A percentile compares a stretch with the other conserved stretches of the same genome.
Evolutionary conservation across 1,139 yeast genomes (phyloP).

Genomic region (Wickerhamomyces sp.): DNA sequence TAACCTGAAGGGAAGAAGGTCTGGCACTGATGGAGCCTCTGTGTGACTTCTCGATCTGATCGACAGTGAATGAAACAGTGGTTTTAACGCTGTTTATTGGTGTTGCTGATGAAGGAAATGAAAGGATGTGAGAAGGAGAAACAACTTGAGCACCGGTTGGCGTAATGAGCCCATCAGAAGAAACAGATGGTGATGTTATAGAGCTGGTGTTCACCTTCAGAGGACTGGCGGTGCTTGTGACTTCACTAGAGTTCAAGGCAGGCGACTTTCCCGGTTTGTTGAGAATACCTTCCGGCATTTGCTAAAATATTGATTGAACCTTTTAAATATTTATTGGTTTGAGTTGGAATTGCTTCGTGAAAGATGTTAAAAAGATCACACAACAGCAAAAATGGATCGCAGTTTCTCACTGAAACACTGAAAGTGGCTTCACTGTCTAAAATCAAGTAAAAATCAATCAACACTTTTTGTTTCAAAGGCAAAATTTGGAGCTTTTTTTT

Average conservation of each 20-base stretch:
- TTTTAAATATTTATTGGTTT: too few species aligned
- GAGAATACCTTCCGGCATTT: conserved; percentile 21
- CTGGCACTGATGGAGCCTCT: conserved; percentile 47
- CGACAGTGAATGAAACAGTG: conserved; percentile 28
- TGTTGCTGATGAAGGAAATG: background rate
- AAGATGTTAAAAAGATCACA: too few species aligned
- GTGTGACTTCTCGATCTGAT: conserved; percentile 34
- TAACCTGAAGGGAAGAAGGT: conserved; percentile 31
- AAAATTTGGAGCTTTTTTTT: too few species aligned
- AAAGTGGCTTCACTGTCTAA: too few species aligned
- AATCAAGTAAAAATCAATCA: too few species aligned
- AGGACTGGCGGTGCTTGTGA: conserved; percentile 1
- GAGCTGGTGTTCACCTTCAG: conserved; percentile 1
- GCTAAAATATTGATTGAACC: too few species aligned
- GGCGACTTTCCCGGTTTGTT: conserved; percentile 12
- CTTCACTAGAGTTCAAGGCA: background rate
- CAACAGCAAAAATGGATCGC: too few species aligned
- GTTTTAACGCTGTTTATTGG: conserved; percentile 4
- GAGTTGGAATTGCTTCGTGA: too few species aligned
- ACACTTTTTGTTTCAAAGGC: too few species aligned
- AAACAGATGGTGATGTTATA: conserved; percentile 1
- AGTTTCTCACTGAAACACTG: too few species aligned
- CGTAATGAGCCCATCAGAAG: conserved; percentile 2
- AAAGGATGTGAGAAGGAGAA: background rate
- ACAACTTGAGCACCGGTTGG: background rate